Conservation (phyloP, 176 grass and related monocot genomes). For the Rhynchospora pubera region DNA sequence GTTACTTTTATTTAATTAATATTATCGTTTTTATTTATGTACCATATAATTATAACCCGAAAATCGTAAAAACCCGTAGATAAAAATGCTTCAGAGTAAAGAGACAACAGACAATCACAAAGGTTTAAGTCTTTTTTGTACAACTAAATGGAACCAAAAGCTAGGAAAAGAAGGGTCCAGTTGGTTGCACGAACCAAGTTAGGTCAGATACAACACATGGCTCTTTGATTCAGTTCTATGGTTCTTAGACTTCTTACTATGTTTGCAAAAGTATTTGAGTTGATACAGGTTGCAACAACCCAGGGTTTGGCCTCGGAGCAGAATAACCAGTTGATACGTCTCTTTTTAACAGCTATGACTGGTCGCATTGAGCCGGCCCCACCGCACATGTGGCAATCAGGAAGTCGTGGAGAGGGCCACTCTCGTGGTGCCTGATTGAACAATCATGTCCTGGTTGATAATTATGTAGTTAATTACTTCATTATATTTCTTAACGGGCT, state of each 20-base stretch:
- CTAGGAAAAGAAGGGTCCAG: constrained; percentile 16
- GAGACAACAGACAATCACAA: not conserved
- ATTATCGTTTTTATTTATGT: no score
- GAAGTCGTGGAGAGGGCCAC: constrained; percentile 29
- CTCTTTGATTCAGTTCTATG: constrained; percentile 69
- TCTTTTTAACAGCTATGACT: constrained; percentile 41
- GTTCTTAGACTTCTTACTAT: constrained; percentile 26
- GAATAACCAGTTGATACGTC: constrained; percentile 70
- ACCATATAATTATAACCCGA: no score
- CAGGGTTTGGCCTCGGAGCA: constrained; percentile 51
- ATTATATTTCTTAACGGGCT: no score
- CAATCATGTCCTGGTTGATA: constrained; percentile 31
- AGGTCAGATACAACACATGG: constrained; percentile 48
- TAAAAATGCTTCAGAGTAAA: not conserved
- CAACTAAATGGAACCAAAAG: constrained; percentile 10
- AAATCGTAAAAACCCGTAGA: no score
- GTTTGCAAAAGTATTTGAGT: constrained; percentile 73
- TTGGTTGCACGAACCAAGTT: constrained; percentile 50
- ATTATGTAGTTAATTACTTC: no score
- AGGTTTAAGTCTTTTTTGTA: not conserved
- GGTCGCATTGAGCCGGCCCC: constrained; percentile 19
- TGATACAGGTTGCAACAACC: constrained; percentile 60
- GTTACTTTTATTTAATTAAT: no score
- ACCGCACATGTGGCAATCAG: constrained; percentile 33
- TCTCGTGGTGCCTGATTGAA: constrained; percentile 35